These are phyloP conservation scores for Tetratostichococcus sp. DNA, from an alignment of 139 green algal genomes.

Conservation along the genomic window DNA sequence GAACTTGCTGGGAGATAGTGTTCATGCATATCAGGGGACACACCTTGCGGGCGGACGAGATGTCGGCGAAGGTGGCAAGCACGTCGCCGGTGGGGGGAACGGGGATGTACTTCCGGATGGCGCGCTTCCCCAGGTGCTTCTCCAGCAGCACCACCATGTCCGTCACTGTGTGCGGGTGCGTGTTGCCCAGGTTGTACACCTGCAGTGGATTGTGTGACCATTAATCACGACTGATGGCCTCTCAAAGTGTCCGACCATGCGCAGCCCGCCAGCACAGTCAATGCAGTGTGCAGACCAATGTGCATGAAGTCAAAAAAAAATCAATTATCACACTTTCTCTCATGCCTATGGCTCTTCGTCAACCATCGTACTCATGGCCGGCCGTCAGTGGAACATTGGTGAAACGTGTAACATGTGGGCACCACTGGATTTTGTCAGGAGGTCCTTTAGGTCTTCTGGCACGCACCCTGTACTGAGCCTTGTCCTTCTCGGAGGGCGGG, in stretches of 20 bases:
- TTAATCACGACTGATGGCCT: too few species aligned
- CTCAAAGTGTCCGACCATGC: too few species aligned
- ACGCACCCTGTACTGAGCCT: not conserved
- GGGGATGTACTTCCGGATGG: slow-evolving; percentile 45
- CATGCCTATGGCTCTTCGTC: too few species aligned
- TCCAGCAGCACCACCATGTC: slow-evolving; percentile 66
- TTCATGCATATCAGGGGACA: slow-evolving; percentile 46
- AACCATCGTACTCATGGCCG: too few species aligned
- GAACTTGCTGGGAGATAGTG: too few species aligned
- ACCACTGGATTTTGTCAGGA: not conserved
- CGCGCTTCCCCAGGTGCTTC: slow-evolving; percentile 43
- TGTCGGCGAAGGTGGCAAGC: slow-evolving; percentile 69
- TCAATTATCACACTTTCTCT: too few species aligned
- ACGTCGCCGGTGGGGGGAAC: slow-evolving; percentile 69
- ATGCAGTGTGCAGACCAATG: not conserved
- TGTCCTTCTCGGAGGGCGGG: slow-evolving; percentile 24
- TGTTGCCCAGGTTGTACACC: slow-evolving; percentile 79
- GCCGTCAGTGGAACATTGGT: too few species aligned
- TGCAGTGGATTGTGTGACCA: slow-evolving; percentile 17
- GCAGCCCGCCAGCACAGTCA: too few species aligned
- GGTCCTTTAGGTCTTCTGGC: not conserved
- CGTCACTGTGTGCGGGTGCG: slow-evolving; percentile 55
- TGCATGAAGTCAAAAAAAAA: too few species aligned
- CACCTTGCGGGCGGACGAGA: slow-evolving; percentile 36
- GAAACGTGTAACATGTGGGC: too few species aligned